Evolutionary conservation across 148 eudicot genomes (phyloP).

Genomic region (Limonium bicolor): DNA sequence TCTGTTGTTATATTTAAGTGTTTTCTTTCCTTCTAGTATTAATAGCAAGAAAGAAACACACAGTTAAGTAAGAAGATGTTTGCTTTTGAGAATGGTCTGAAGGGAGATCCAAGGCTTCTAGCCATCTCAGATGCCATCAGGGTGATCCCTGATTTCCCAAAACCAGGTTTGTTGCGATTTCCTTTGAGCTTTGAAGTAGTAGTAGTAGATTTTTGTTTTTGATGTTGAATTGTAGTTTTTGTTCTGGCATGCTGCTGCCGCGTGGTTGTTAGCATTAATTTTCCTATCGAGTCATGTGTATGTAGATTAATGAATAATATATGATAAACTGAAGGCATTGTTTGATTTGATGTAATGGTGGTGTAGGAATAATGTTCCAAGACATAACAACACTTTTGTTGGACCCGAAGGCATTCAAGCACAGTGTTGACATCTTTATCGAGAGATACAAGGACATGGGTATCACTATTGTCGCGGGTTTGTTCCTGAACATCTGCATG

Average conservation of each 20-base stretch:
- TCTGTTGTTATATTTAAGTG: too few species aligned
- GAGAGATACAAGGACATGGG: slow-evolving; percentile 57
- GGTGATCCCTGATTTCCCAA: slow-evolving; percentile 91
- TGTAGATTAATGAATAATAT: too few species aligned
- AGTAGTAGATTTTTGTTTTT: not conserved
- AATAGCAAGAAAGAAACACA: too few species aligned
- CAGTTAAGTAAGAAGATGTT: slow-evolving; percentile 63
- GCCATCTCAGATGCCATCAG: slow-evolving; percentile 75
- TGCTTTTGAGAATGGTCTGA: slow-evolving; percentile 75
- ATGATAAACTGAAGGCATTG: too few species aligned
- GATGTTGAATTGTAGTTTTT: not conserved
- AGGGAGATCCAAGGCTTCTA: slow-evolving; percentile 75
- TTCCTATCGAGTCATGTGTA: too few species aligned
- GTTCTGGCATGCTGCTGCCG: not conserved
- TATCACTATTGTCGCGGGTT: slow-evolving; percentile 88
- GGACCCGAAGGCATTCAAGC: slow-evolving; percentile 52
- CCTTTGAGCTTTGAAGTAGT: not conserved
- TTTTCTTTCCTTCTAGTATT: too few species aligned
- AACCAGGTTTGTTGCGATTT: slow-evolving; percentile 33
- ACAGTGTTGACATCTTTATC: slow-evolving; percentile 67
- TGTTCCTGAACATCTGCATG: not conserved
- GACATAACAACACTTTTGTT: slow-evolving; percentile 66
- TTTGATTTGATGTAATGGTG: not conserved
- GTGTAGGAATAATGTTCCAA: slow-evolving; percentile 71
- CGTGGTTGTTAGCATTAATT: not conserved